phyloP scores from a whole-genome alignment of 2,329 filamentous ascomycete species.

The Cordyceps farinosa region DNA sequence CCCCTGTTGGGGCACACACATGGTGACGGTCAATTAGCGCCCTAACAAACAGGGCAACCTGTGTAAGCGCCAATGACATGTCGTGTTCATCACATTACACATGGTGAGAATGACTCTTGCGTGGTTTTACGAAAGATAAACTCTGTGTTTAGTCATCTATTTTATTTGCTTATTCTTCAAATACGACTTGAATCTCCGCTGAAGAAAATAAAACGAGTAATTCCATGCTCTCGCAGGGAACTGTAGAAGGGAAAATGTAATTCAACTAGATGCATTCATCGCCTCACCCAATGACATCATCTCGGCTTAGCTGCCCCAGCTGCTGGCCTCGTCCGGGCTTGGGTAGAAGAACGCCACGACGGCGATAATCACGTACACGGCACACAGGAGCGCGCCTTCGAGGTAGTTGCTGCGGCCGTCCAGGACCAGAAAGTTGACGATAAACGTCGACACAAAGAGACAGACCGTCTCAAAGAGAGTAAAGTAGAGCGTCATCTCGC shows the following conservation, averaged over 20 bases:
- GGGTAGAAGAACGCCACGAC: constrained; percentile 67
- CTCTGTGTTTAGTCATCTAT: neutral
- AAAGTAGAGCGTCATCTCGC: constrained; percentile 77
- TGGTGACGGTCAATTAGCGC: neutral
- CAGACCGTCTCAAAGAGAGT: constrained; percentile 86
- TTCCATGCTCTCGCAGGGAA: neutral
- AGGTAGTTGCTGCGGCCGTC: constrained; percentile 86
- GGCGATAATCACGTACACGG: constrained; percentile 65
- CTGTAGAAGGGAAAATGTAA: neutral
- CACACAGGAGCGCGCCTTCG: constrained; percentile 67
- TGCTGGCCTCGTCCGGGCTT: constrained; percentile 44
- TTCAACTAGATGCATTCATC: neutral
- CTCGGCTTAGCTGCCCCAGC: constrained; percentile 26
- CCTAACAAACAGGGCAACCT: neutral
- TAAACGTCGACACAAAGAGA: constrained; percentile 77
- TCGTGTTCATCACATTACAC: neutral
- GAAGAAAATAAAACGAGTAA: neutral
- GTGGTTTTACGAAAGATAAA: neutral
- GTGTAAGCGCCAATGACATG: neutral
- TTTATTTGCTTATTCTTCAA: neutral
- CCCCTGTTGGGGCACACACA: neutral
- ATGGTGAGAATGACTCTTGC: neutral
- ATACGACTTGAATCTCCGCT: neutral
- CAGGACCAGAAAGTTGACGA: constrained; percentile 83
- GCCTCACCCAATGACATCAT: neutral